Conservation (phyloP, 768 basidiomycete genomes). For the Phanerodontia chrysosporium region DNA sequence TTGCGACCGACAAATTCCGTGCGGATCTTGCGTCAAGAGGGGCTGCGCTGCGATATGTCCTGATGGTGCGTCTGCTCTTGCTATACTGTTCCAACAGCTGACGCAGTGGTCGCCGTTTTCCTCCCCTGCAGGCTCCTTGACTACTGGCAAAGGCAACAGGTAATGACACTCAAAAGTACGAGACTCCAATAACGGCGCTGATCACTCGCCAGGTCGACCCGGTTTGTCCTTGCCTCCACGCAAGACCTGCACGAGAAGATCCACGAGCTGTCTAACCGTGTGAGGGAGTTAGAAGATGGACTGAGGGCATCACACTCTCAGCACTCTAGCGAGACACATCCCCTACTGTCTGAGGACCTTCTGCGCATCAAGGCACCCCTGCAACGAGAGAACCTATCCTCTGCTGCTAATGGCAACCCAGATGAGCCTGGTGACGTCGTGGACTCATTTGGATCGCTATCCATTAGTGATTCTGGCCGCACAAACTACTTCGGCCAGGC, state of each 20-base stretch:
- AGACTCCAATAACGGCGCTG: not conserved
- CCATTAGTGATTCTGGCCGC: conserved; percentile 65
- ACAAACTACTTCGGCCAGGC: conserved; percentile 75
- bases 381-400: conserved; percentile 48
- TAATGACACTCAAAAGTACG: conserved; percentile 24
- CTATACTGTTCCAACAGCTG: not conserved
- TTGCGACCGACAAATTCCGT: conserved; percentile 75
- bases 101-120: conserved; percentile 1
- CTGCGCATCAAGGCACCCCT: conserved; percentile 73
- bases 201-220: conserved; percentile 25
- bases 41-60: conserved; percentile 81
- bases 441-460: conserved; percentile 78
- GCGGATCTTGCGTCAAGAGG: conserved; percentile 76
- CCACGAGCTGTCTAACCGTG: conserved; percentile 63
- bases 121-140: conserved; percentile 56
- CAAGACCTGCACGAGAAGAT: conserved; percentile 84
- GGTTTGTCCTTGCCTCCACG: conserved; percentile 76
- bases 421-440: conserved; percentile 74
- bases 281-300: conserved; percentile 73
- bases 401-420: conserved; percentile 35
- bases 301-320: conserved; percentile 56
- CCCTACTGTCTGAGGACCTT: conserved; percentile 67
- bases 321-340: conserved; percentile 57
- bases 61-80: conserved; percentile 65
- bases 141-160: conserved; percentile 82